Evolutionary conservation across 768 basidiomycete species (phyloP).

Genomic region (Scleroderma bovista): DNA sequence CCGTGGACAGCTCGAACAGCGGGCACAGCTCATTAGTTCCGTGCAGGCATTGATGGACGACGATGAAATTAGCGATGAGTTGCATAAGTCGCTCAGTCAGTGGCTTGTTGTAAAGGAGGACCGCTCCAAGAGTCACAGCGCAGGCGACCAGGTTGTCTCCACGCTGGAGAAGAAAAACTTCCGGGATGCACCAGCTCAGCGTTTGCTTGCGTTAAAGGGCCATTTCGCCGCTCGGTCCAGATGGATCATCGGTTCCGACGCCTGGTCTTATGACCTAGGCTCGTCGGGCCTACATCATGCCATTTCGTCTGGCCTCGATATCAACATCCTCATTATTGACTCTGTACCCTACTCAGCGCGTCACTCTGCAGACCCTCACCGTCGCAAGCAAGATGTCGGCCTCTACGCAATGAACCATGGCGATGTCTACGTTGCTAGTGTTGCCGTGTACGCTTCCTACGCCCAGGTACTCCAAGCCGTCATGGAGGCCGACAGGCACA

Average conservation of each 20-base stretch:
- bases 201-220: slow-evolving; percentile 52
- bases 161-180: slow-evolving; percentile 39
- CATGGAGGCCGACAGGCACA: slow-evolving; percentile 84
- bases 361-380: slow-evolving; percentile 58
- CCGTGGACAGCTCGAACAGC: slow-evolving; percentile 72
- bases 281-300: slow-evolving; percentile 93
- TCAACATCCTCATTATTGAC: slow-evolving; percentile 96
- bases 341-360: slow-evolving; percentile 84
- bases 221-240: slow-evolving; percentile 67
- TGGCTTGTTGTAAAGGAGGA: slow-evolving; percentile 83
- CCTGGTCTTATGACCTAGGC: slow-evolving; percentile 97
- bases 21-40: slow-evolving; percentile 58
- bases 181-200: slow-evolving; percentile 42
- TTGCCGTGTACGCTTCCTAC: slow-evolving; percentile 95
- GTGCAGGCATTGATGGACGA: slow-evolving; percentile 63
- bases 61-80: slow-evolving; percentile 40
- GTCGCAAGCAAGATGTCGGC: slow-evolving; percentile 93
- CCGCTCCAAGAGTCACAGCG: slow-evolving; percentile 47
- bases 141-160: slow-evolving; percentile 54
- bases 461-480: slow-evolving; percentile 89
- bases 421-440: slow-evolving; percentile 91
- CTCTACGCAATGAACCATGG: slow-evolving; percentile 99
- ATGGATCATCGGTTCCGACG: slow-evolving; percentile 98
- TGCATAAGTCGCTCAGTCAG: slow-evolving; percentile 68
- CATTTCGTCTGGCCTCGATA: slow-evolving; percentile 83